These are phyloP conservation scores for Vitis hybrid DNA, from an alignment of 177 flowering plant species.

Conservation along the genomic window DNA sequence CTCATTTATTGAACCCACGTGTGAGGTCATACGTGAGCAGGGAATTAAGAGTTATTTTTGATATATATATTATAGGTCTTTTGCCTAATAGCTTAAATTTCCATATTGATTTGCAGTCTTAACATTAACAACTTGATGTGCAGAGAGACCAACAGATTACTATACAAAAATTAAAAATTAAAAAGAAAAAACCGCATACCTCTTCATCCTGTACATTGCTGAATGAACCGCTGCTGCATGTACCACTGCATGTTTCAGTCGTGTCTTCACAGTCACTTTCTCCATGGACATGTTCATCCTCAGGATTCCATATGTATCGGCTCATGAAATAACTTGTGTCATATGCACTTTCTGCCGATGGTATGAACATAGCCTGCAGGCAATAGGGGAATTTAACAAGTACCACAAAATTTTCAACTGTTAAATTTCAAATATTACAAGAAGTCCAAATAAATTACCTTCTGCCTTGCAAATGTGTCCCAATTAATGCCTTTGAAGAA, in stretches of 20 bases:
- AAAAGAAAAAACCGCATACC: slow-evolving; percentile 34
- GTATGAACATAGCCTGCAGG: slow-evolving; percentile 89
- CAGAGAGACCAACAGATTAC: background rate
- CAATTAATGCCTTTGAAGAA: slow-evolving; percentile 89
- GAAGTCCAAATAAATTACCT: slow-evolving; percentile 47
- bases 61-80: no score
- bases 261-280: slow-evolving; percentile 73
- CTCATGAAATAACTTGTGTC: slow-evolving; percentile 98
- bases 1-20: no score
- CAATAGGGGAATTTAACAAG: slow-evolving; percentile 1
- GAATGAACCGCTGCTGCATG: slow-evolving; percentile 69
- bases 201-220: slow-evolving; percentile 79
- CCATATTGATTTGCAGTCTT: no score
- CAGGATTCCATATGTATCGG: slow-evolving; percentile 86
- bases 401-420: background rate
- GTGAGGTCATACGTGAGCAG: no score
- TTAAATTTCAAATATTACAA: background rate
- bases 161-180: background rate
- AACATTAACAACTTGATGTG: background rate
- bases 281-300: slow-evolving; percentile 58
- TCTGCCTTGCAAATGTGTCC: slow-evolving; percentile 95
- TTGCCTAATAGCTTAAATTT: no score
- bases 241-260: slow-evolving; percentile 59
- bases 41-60: no score
- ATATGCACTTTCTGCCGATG: slow-evolving; percentile 67